Base-by-base conservation (phyloP, 2,329 filamentous ascomycete species). In the Aspergillus niger region DNA sequence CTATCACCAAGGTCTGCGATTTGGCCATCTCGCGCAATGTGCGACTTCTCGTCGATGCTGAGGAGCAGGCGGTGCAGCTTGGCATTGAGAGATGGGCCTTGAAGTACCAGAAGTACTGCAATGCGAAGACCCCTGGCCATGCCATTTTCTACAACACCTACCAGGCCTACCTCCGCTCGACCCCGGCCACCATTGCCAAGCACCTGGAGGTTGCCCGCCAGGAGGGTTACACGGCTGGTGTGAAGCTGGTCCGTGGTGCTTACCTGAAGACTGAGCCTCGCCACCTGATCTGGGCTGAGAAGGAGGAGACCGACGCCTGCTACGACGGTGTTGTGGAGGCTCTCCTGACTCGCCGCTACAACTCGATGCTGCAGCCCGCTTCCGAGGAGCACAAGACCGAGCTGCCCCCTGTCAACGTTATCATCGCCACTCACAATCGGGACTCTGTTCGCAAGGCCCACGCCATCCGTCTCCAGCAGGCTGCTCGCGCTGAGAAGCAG, bases 401-500 rank as follows among this genome's bases (percentile, higher is more conserved):
- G n/a, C 66, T 78, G 2, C 76, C 76, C 0, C 67, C 76, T 8
- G 76, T 85, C 43, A 80, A 83, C 61, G 77, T 87, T 30, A 79
- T 88, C 58, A 81, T 87, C 55, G 85, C 85, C 44, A 85, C 85
- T 0, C 85, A 87, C 77, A 87, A 87, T 73, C 76, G 79, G 11
- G 75, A 79, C 50, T 84, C 83, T 4, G 81, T 86, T 48, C 72
- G 75, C 47, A 80, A 80, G 62, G 85, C 85, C 15, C 82, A 83
- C 62, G 72, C 73, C 26, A 68, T 81, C 32, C 77, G 77, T 32
- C 68, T 72, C 55, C 65, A 76, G 13, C 81, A 86, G 54, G 80
- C 82, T 20, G 73, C 74, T n/a, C 66, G 73, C 3, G 82, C 82
- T 39, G 73, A 79, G 65, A 54, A 66, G 50, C 71, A 73, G 51